These are phyloP conservation scores for Lactifluus rugatus DNA, from an alignment of 768 basidiomycete genomes.

Conservation along the genomic window DNA sequence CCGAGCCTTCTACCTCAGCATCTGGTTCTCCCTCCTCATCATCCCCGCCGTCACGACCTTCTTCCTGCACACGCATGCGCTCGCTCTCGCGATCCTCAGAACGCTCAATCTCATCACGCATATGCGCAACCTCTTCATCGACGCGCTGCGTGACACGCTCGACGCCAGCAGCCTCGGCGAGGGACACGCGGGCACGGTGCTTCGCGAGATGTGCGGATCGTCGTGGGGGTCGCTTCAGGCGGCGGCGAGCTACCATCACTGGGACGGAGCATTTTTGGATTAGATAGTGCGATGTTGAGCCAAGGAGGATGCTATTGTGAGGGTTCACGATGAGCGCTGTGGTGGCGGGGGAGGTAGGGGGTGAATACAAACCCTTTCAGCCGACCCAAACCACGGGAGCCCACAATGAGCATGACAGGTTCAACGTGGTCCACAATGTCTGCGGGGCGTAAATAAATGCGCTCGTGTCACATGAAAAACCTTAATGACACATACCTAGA, in stretches of 20 bases:
- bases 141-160: conserved; percentile 82
- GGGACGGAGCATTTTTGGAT: conserved; percentile 93
- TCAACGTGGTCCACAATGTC: conserved; percentile 82
- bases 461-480: not conserved
- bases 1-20: conserved; percentile 15
- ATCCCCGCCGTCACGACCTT: conserved; percentile 7
- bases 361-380: conserved; percentile 64
- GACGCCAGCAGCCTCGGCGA: conserved; percentile 77
- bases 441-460: conserved; percentile 18
- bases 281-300: conserved; percentile 91
- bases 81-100: conserved; percentile 39
- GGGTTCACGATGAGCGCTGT: not conserved
- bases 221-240: conserved; percentile 79
- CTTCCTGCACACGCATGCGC: conserved; percentile 17
- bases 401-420: conserved; percentile 89
- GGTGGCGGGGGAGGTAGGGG: not conserved
- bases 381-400: conserved; percentile 82
- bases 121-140: conserved; percentile 72
- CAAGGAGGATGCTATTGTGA: conserved; percentile 66
- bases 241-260: conserved; percentile 91
- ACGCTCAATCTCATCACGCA: conserved; percentile 68
- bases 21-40: conserved; percentile 15
- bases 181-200: conserved; percentile 72
- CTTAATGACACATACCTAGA: conserved; percentile 38
- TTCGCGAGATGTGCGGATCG: conserved; percentile 73